Percentiles rank a stretch among this genome's conserved stretches.
phyloP scores from a whole-genome alignment of 2,329 filamentous ascomycete species.

The Zasmidium citrigriseum region DNA sequence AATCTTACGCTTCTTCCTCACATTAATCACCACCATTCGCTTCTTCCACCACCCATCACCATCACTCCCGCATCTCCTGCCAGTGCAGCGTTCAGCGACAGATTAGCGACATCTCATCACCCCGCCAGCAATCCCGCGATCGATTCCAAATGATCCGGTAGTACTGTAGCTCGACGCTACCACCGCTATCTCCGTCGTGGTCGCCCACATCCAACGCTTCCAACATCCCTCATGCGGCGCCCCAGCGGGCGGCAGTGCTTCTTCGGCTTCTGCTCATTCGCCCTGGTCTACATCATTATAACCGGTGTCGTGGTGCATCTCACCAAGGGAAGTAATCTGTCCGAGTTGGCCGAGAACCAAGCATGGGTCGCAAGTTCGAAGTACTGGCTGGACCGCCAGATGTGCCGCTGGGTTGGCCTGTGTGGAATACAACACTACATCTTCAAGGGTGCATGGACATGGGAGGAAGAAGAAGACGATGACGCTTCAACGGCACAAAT shows the following conservation, averaged over 20 bases:
- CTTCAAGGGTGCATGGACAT: constrained; percentile 49
- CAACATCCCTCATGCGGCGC: constrained; percentile 10
- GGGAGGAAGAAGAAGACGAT: constrained; percentile 24
- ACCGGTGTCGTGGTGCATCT: constrained; percentile 29
- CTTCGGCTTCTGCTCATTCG: constrained; percentile 25
- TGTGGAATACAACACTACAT: constrained; percentile 77
- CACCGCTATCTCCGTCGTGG: constrained; percentile 20
- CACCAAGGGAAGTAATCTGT: constrained; percentile 22
- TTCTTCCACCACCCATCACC: background rate
- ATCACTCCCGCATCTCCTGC: background rate
- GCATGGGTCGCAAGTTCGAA: constrained; percentile 70
- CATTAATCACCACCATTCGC: background rate
- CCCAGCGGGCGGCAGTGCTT: constrained; percentile 20
- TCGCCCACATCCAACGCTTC: constrained; percentile 6
- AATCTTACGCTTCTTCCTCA: background rate
- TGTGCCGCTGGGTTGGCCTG: constrained; percentile 75
- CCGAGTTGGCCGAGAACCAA: constrained; percentile 29
- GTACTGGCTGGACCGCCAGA: constrained; percentile 73
- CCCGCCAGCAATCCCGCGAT: constrained; percentile 1
- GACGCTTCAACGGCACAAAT: background rate
- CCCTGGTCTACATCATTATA: constrained; percentile 33
- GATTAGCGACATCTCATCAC: constrained; percentile 2
- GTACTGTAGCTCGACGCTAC: constrained; percentile 14
- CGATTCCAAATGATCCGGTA: constrained; percentile 15
- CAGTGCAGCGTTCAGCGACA: constrained; percentile 12